Conservation (phyloP, 495 filamentous ascomycete genomes). For the Amorphotheca resinae region DNA sequence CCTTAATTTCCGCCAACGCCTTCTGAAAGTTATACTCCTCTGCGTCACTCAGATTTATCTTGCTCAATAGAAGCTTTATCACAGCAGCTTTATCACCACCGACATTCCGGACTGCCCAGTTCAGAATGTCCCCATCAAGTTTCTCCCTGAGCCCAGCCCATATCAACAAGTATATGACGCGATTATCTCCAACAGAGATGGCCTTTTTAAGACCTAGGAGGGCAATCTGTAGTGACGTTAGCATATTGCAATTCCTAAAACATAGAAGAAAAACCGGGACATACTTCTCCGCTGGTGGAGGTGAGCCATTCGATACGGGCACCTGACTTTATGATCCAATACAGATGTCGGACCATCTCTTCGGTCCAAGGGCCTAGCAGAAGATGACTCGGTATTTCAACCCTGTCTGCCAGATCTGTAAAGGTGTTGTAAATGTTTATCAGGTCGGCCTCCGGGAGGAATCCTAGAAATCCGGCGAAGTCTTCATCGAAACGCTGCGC, state of each 20-base stretch:
- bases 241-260: not conserved
- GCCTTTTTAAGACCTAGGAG: constrained; percentile 11
- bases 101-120: constrained; percentile 13
- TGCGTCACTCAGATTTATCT: not conserved
- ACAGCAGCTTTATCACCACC: constrained; percentile 8
- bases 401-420: constrained; percentile 1
- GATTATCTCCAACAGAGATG: constrained; percentile 8
- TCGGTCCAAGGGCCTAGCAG: constrained; percentile 18
- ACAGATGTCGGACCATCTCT: constrained; percentile 9
- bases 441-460: not conserved
- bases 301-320: constrained; percentile 12
- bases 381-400: constrained; percentile 15
- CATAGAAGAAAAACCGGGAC: not conserved
- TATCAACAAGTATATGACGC: constrained; percentile 9
- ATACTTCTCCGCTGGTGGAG: constrained; percentile 18
- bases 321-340: constrained; percentile 16
- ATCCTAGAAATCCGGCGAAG: constrained; percentile 9
- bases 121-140: constrained; percentile 8
- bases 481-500: constrained; percentile 13
- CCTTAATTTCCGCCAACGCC: constrained; percentile 3
- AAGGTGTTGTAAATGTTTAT: not conserved
- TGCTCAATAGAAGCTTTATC: not conserved
- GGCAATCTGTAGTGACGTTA: constrained; percentile 8
- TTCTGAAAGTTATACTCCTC: not conserved
- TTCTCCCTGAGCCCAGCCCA: constrained; percentile 6